Conservation (phyloP, 805 yeast species). For the Kuraishia capsulata region DNA sequence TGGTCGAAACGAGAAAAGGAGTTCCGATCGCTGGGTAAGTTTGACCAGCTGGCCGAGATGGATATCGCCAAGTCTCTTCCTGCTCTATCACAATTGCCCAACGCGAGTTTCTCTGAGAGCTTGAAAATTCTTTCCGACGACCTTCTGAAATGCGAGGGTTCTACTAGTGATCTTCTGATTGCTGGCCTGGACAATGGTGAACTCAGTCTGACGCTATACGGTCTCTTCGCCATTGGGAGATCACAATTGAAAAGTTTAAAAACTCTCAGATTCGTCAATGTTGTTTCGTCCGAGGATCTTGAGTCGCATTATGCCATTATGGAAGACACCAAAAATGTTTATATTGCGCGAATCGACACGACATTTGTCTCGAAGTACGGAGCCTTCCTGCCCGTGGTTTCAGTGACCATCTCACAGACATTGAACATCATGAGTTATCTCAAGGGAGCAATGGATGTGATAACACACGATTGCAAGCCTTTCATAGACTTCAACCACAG, state of each 20-base stretch:
- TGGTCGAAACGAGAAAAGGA: not conserved
- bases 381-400: slow-evolving; percentile 18
- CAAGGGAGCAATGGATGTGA: slow-evolving; percentile 19
- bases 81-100: slow-evolving; percentile 8
- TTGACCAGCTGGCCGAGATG: slow-evolving; percentile 12
- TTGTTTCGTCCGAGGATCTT: slow-evolving; percentile 12
- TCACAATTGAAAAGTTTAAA: slow-evolving; percentile 10
- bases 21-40: slow-evolving; percentile 6
- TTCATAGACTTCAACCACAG: slow-evolving; percentile 27
- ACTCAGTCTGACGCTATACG: slow-evolving; percentile 19
- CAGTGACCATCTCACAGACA: slow-evolving; percentile 25
- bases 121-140: slow-evolving; percentile 14
- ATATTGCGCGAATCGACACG: slow-evolving; percentile 14
- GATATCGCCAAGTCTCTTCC: slow-evolving; percentile 16
- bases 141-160: slow-evolving; percentile 11
- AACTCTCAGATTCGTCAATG: slow-evolving; percentile 3
- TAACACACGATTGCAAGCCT: slow-evolving; percentile 22
- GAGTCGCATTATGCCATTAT: slow-evolving; percentile 16
- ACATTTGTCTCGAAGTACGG: slow-evolving; percentile 20
- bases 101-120: slow-evolving; percentile 4
- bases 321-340: slow-evolving; percentile 10
- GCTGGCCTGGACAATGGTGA: slow-evolving; percentile 15
- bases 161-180: slow-evolving; percentile 18
- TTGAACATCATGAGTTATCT: slow-evolving; percentile 23
- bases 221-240: slow-evolving; percentile 22